A percentile compares a stretch with the other conserved stretches of the same genome.
These are phyloP conservation scores for Phaeosphaeriaceae sp. DNA, from an alignment of 2,329 filamentous ascomycete genomes.

Conservation along the genomic window DNA sequence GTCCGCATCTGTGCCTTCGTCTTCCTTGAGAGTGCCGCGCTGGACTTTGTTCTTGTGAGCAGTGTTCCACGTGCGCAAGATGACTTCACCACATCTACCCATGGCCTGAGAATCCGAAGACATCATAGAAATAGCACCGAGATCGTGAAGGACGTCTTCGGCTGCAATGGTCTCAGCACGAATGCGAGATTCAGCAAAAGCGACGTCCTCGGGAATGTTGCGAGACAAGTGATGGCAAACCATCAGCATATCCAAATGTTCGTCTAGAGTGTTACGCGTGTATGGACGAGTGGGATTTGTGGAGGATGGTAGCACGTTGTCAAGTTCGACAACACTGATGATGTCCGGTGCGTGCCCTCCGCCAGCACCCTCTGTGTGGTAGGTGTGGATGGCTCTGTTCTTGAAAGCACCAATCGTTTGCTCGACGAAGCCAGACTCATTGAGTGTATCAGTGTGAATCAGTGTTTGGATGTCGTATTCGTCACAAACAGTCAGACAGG, in stretches of 20 bases:
- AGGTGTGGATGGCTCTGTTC: constrained; percentile 89
- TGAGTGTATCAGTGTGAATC: constrained; percentile 95
- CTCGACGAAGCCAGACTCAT: constrained; percentile 97
- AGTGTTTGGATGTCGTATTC: constrained; percentile 91
- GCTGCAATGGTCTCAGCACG: constrained; percentile 95
- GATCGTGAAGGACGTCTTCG: constrained; percentile 93
- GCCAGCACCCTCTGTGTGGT: constrained; percentile 94
- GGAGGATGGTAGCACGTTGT: constrained; percentile 86
- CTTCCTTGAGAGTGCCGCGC: constrained; percentile 77
- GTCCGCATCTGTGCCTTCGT: constrained; percentile 79
- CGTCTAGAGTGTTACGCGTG: constrained; percentile 90
- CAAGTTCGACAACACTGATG: constrained; percentile 87
- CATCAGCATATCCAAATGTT: constrained; percentile 98
- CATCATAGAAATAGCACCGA: constrained; percentile 98
- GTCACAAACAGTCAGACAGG: constrained; percentile 81
- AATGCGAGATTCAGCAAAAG: constrained; percentile 93
- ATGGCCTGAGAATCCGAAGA: constrained; percentile 94
- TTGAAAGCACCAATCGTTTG: constrained; percentile 87
- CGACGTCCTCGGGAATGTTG: constrained; percentile 93
- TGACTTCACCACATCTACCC: constrained; percentile 93
- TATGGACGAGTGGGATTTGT: constrained; percentile 93
- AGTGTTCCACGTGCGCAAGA: constrained; percentile 94
- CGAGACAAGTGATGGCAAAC: constrained; percentile 93
- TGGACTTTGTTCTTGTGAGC: constrained; percentile 96
- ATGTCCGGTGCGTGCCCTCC: constrained; percentile 96